Base-by-base conservation (phyloP, 2,329 filamentous ascomycete species). In the Ceratocystis ficicola region DNA sequence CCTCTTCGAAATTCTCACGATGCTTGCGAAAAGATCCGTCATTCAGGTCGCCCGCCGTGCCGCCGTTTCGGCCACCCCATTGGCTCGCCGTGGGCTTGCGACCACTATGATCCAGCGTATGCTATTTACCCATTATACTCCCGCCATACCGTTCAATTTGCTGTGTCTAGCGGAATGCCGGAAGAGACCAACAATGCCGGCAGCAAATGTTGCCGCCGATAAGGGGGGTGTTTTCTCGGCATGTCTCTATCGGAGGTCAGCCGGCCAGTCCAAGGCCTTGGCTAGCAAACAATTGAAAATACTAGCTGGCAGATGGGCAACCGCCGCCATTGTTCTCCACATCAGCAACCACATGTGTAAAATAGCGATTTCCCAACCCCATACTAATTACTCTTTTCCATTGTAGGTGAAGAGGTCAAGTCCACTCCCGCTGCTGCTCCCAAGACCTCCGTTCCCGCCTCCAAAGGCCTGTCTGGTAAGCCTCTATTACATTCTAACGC, bases 21-120 rank as follows among this genome's bases (percentile, higher is more conserved):
- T 87, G 84, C 84, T 86, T 72, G 74, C 86, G 74, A 82, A 85
- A 79, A 84, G 84, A 74, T 79, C 84, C 73, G 83, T 80, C 74
- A 73, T 83, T 70, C 77, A 80, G 71, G 82, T 79, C 74, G 83
- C 83, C 73, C 84, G 84, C 75, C 82, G 84, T 69, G 67, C 64
- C 70, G 76, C 73, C 68, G 83, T 79, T 68, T 79, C 80, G 69
- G 72, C 76, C 66, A 63, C 73, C 65, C 81, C 83, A 70, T 76
- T 77, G 69, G 75, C 80, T 73, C 79, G 80, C 72, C 83, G 84
- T 75, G 80, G 77, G 76, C 84, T 87, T 74, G 76, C 81, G 70
- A 84, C 79, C 74, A 81, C 83, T 69, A 76, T 83, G 71, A 75
- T 82, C 73, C 83, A 83, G 77, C 80, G 84, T 86, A 84, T 71